A percentile compares a stretch with the other conserved stretches of the same genome.
Conservation (phyloP, 2,329 filamentous ascomycete species). For the Ophiostoma sp. region DNA sequence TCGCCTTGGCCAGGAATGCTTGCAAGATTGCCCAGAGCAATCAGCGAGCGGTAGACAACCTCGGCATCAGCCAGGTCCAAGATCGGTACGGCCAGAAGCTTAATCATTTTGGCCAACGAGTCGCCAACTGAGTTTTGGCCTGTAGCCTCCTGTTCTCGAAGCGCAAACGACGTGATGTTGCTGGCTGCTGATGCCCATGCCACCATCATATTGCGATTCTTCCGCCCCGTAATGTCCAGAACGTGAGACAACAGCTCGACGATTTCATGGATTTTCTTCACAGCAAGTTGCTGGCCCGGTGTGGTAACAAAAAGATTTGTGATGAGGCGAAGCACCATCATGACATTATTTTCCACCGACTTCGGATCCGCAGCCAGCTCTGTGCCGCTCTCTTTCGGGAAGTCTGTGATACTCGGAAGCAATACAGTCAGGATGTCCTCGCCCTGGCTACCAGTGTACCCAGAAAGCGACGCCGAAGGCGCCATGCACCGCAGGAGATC, state of each 20-base stretch:
- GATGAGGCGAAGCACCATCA: constrained; percentile 81
- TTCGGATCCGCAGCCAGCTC: constrained; percentile 51
- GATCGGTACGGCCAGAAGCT: constrained; percentile 62
- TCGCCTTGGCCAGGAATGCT: constrained; percentile 45
- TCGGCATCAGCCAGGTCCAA: constrained; percentile 72
- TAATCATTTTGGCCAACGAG: constrained; percentile 47
- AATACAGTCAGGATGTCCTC: constrained; percentile 61
- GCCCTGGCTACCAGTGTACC: constrained; percentile 53
- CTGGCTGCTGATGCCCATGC: constrained; percentile 80
- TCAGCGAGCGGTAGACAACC: constrained; percentile 77
- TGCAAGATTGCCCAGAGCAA: constrained; percentile 75
- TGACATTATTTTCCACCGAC: constrained; percentile 74
- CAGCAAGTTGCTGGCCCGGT: constrained; percentile 66
- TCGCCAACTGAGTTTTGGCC: constrained; percentile 45
- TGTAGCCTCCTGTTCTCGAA: constrained; percentile 45
- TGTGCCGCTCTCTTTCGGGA: constrained; percentile 38
- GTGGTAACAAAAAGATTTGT: constrained; percentile 80
- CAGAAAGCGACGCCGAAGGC: constrained; percentile 65
- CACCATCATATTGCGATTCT: constrained; percentile 78
- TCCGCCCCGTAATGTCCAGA: constrained; percentile 54
- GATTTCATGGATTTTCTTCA: constrained; percentile 59
- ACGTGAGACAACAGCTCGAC: constrained; percentile 65
- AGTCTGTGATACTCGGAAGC: constrained; percentile 36
- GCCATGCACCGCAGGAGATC: constrained; percentile 85
- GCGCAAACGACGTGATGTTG: constrained; percentile 78